Base-by-base conservation (phyloP, 208 protist species). In the Crithidia bombi region DNA sequence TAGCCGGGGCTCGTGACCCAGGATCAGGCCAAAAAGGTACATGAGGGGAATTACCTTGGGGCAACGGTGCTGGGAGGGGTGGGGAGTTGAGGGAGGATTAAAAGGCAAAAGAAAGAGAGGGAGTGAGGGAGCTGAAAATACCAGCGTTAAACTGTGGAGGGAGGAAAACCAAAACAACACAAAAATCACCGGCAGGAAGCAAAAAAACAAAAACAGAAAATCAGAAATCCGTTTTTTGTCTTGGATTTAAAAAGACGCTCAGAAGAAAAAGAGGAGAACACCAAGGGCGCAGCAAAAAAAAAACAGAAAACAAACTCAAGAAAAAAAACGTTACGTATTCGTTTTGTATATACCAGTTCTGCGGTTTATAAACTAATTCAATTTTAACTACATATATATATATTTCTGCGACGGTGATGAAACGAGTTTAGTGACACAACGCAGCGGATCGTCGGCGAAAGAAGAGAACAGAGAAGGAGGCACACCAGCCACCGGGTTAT, bases 221-320 rank as follows among this genome's bases (percentile, higher is more conserved):
- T 26, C 11, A 47, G 3, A 51, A 11, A 59, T 52, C 0, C 6
- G 5, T 23, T 3, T 3, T 47, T 47, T 3, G 11, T 11, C 43
- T 47, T 10, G 25, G 17, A 30, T 9, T 11, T 38, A 58, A n/a
- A 35, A 50, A 32, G 25, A 30, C 19, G 4, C 19, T 41, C 7
- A 28, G 17, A 65, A 39, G 56, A 57, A 76, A 49, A 64, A 38
- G 46, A 39, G 1, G 36, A n/a, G n/a, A n/a, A n/a, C n/a, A n/a
- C n/a, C n/a, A n/a, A n/a, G n/a, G n/a, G n/a, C n/a, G 41, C 30
- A 21, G 32, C 0, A 12, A 54, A 39, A 64, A 35, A 67, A 23
- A 74, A 43, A 61, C 9, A 35, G 67, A 49, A 61, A 59, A 30
- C 28, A 46, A 30, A 65, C 19, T 0, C 56, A 63, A 73, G 57